These are phyloP conservation scores for Triangularia setosa DNA, from an alignment of 2,329 filamentous ascomycete species.

Conservation along the genomic window DNA sequence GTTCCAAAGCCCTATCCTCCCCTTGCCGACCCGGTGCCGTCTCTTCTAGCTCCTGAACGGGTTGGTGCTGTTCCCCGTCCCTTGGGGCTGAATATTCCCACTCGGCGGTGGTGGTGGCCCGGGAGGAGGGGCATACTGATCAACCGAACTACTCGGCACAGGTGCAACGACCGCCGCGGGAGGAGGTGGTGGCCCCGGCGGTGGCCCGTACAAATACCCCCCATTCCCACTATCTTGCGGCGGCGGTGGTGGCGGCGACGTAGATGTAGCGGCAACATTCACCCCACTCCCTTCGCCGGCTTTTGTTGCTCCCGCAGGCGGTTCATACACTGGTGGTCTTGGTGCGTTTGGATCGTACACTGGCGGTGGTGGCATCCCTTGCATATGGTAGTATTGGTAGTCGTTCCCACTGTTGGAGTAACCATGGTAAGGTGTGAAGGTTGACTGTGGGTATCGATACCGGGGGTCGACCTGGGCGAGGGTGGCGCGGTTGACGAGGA, in stretches of 20 bases:
- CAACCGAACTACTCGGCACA: not conserved
- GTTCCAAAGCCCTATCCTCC: not conserved
- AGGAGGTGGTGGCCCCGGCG: conserved; percentile 47
- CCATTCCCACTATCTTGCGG: not conserved
- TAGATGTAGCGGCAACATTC: conserved; percentile 16
- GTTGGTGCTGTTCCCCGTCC: conserved; percentile 19
- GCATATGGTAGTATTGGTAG: conserved; percentile 44
- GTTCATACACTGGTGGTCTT: conserved; percentile 53
- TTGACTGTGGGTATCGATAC: conserved; percentile 43
- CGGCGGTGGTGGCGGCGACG: conserved; percentile 12
- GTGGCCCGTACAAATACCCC: conserved; percentile 40
- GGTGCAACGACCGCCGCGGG: not conserved
- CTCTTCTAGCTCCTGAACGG: conserved; percentile 22
- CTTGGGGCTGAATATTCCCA: not conserved
- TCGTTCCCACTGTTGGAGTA: conserved; percentile 20
- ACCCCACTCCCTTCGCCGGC: conserved; percentile 33
- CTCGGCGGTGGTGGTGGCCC: not conserved
- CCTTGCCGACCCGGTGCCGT: not conserved
- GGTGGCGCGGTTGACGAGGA: conserved; percentile 46
- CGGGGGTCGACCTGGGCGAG: conserved; percentile 46
- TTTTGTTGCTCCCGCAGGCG: conserved; percentile 44
- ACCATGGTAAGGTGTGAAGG: conserved; percentile 38
- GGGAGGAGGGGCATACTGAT: conserved; percentile 5
- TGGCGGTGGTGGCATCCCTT: conserved; percentile 51
- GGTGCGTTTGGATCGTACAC: conserved; percentile 53